Percentiles rank a stretch among this genome's conserved stretches.
phyloP scores from a whole-genome alignment of 495 filamentous ascomycete genomes.

The Daldinia loculata region DNA sequence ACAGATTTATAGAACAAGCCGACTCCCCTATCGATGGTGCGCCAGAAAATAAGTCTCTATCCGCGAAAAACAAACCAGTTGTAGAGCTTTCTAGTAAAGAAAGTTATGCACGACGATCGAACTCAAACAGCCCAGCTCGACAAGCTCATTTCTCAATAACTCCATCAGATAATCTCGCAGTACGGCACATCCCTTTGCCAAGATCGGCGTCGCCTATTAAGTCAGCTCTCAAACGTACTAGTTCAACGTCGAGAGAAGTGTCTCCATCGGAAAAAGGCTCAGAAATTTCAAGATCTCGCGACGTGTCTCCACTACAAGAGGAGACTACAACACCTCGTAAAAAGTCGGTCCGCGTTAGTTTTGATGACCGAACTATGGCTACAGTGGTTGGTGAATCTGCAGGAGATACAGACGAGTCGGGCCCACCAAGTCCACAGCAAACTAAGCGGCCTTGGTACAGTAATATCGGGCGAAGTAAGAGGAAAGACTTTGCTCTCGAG shows the following conservation, averaged over 20 bases:
- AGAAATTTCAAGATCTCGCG: slow-evolving; percentile 47
- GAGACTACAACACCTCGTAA: slow-evolving; percentile 67
- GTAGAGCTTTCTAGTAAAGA: slow-evolving; percentile 30
- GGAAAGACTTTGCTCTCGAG: slow-evolving; percentile 55
- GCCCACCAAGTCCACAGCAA: slow-evolving; percentile 60
- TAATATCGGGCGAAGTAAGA: slow-evolving; percentile 60
- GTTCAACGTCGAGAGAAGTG: slow-evolving; percentile 59
- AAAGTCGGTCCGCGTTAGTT: slow-evolving; percentile 82
- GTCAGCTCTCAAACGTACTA: slow-evolving; percentile 78
- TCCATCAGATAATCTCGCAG: slow-evolving; percentile 58
- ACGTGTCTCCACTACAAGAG: slow-evolving; percentile 51
- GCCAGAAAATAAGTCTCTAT: slow-evolving; percentile 15
- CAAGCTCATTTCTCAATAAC: slow-evolving; percentile 76
- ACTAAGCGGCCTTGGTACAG: slow-evolving; percentile 63
- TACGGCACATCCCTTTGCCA: slow-evolving; percentile 78
- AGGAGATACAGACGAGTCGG: slow-evolving; percentile 59
- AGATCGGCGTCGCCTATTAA: slow-evolving; percentile 86
- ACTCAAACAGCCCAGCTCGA: slow-evolving; percentile 57
- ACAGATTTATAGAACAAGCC: neutral
- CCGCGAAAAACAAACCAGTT: slow-evolving; percentile 37
- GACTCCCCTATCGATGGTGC: neutral
- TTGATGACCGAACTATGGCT: slow-evolving; percentile 70
- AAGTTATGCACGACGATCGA: slow-evolving; percentile 36
- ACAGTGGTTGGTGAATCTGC: slow-evolving; percentile 68
- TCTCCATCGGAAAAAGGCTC: slow-evolving; percentile 56